phyloP scores from a whole-genome alignment of 352 stramenopile genomes.

The Phytophthora parvispora region DNA sequence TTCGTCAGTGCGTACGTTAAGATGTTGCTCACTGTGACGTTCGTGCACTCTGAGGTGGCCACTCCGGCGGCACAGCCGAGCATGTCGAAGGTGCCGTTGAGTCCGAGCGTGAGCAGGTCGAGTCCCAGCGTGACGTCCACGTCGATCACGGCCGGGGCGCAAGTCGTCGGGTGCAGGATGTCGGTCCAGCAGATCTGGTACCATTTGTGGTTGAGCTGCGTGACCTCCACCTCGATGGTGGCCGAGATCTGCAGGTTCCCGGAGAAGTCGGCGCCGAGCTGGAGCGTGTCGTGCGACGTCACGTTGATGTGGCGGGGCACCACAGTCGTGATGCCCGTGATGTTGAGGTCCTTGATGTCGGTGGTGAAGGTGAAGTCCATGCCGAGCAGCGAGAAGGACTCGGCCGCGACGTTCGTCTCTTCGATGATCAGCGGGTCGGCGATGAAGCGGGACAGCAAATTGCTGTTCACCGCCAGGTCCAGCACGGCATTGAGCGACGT shows the following conservation, averaged over 20 bases:
- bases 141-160: conserved; percentile 31
- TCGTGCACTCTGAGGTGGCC: conserved; percentile 32
- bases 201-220: conserved; percentile 49
- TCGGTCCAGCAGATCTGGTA: conserved; percentile 61
- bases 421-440: conserved; percentile 39
- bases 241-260: conserved; percentile 30
- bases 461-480: conserved; percentile 36
- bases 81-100: conserved; percentile 37
- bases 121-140: conserved; percentile 40
- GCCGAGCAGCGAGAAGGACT: conserved; percentile 40
- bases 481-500: conserved; percentile 40
- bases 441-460: conserved; percentile 37
- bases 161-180: conserved; percentile 39
- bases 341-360: conserved; percentile 39
- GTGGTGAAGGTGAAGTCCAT: conserved; percentile 39
- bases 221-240: conserved; percentile 34
- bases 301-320: conserved; percentile 45
- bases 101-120: conserved; percentile 25
- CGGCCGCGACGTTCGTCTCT: conserved; percentile 26
- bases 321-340: conserved; percentile 40
- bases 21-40: conserved; percentile 46
- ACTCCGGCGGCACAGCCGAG: conserved; percentile 27
- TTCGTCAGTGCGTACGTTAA: conserved; percentile 36
- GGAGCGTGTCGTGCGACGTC: conserved; percentile 29
- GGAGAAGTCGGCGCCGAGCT: conserved; percentile 41